These are phyloP conservation scores for Rhizopus sp. DNA, from an alignment of 371 early-diverging fungal genomes.

Conservation along the genomic window DNA sequence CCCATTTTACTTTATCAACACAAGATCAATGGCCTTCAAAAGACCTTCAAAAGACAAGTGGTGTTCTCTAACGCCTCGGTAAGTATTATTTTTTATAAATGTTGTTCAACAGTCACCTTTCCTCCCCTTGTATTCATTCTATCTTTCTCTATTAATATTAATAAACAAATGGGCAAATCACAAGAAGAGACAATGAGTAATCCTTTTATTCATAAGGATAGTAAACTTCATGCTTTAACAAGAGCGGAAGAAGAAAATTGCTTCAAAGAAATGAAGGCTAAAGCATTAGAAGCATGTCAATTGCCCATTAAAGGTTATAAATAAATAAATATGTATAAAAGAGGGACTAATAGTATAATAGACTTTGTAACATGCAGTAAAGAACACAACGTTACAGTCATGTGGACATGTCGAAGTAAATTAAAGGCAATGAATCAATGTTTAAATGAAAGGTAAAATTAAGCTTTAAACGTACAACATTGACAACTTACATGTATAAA, in stretches of 20 bases:
- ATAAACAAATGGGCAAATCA: slow-evolving; percentile 42
- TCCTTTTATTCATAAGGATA: slow-evolving; percentile 34
- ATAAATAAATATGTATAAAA: neutral
- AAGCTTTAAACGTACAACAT: neutral
- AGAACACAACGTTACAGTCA: slow-evolving; percentile 64
- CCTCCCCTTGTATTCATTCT: too few relatives aligned
- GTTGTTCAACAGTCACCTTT: too few relatives aligned
- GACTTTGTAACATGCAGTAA: slow-evolving; percentile 74
- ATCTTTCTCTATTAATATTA: neutral
- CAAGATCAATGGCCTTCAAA: too few relatives aligned
- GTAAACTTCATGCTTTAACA: slow-evolving; percentile 56
- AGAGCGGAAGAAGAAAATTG: slow-evolving; percentile 64
- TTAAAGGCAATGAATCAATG: slow-evolving; percentile 73
- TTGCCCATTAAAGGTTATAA: slow-evolving; percentile 59
- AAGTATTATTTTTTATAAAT: too few relatives aligned
- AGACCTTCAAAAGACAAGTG: too few relatives aligned
- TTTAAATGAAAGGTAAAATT: slow-evolving; percentile 57
- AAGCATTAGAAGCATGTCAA: slow-evolving; percentile 64
- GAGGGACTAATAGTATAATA: slow-evolving; percentile 18
- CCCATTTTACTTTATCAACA: too few relatives aligned
- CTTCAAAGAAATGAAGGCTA: slow-evolving; percentile 63
- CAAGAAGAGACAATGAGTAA: slow-evolving; percentile 37
- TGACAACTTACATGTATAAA: neutral
- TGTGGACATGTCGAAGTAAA: slow-evolving; percentile 66
- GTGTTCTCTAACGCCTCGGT: too few relatives aligned